Evolutionary conservation across 495 filamentous ascomycete species (phyloP), one percentile per base, ranked within the genome.

Genomic region (Penicillium ucsense): DNA sequence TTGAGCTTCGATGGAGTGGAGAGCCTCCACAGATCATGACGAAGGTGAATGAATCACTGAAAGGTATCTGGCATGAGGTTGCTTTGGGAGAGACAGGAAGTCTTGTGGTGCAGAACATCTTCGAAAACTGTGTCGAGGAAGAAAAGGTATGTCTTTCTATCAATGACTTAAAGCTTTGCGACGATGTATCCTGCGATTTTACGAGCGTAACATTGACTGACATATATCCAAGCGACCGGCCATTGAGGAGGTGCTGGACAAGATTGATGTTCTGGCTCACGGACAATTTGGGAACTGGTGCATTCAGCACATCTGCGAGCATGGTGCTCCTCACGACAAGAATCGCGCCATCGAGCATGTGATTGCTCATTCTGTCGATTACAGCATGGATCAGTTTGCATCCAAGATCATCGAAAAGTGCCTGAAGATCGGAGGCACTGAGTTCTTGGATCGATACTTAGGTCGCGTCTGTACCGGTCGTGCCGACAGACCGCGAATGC

Each of bases 231-330:
- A 43, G 91, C 88, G 92, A 51, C 88, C 88, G 38, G 95, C 92
- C 60, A 94, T 98, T 57, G 89, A 94, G 65, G 92, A 98, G 61
- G 92, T 98, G 5, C 75, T 98, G 30, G 82, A 76, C 33, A 95
- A 89, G 62, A 94, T 97, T 47, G 88, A 97, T 65, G 82, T 95
- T 45, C 87, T 98, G 57, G 84, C 92, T 39, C 92, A 94, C 65
- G 92, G 92, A n/a, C 92, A 98, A 60, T 98, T 97, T 62, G 92
- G 92, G 41, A 98, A 98, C 60, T 98, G 92, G 92, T 98, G 92
- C 67, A 97, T 98, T 55, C 92, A 98, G 66, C 92, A 98, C 67
- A 89, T 98, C 61, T 98, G 92, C 69, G 92, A 98, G 62, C 94
- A 98, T 63, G 94, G 92, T 35, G 82, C 85, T 50, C 88, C 90